Conservation (phyloP, 208 protist species). For the Zelonia costaricensis region DNA sequence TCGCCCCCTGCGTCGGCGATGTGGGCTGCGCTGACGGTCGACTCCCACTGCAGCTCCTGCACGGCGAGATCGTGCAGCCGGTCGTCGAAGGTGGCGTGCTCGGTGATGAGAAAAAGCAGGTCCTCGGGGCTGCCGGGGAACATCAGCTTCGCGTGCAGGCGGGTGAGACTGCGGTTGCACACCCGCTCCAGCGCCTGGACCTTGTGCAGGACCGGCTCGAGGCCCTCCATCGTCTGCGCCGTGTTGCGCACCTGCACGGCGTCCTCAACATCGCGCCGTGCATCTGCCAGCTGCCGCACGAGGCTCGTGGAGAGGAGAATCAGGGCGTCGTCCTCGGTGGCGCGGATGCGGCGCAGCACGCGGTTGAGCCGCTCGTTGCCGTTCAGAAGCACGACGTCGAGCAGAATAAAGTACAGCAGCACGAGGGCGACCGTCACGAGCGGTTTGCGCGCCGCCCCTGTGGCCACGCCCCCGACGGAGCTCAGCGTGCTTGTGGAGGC, state of each 20-base stretch:
- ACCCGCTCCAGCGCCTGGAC: slow-evolving; percentile 29
- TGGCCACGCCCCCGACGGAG: slow-evolving; percentile 3
- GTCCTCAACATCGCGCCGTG: slow-evolving; percentile 16
- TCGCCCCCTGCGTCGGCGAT: background rate
- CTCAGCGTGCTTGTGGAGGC: background rate
- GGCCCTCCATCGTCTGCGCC: background rate
- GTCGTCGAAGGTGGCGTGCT: slow-evolving; percentile 63
- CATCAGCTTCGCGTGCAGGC: slow-evolving; percentile 35
- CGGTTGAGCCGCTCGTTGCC: slow-evolving; percentile 29
- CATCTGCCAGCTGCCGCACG: slow-evolving; percentile 6
- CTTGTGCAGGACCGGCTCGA: slow-evolving; percentile 29
- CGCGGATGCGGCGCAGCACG: slow-evolving; percentile 30
- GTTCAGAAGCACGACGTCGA: slow-evolving; percentile 51
- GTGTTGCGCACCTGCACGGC: background rate
- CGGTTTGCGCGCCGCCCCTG: slow-evolving; percentile 19
- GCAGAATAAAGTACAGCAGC: slow-evolving; percentile 64
- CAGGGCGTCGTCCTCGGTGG: slow-evolving; percentile 46
- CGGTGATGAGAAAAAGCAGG: slow-evolving; percentile 74
- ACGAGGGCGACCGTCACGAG: slow-evolving; percentile 32
- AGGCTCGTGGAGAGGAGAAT: slow-evolving; percentile 51
- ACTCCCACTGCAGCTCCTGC: slow-evolving; percentile 59
- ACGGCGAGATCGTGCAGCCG: slow-evolving; percentile 43
- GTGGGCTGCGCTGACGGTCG: slow-evolving; percentile 17
- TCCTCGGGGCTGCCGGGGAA: slow-evolving; percentile 63
- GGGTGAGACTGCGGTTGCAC: slow-evolving; percentile 37